Percentiles rank a stretch among this genome's conserved stretches.
Conservation (phyloP, 148 eudicot genomes). For the Rhododendron henanense region DNA sequence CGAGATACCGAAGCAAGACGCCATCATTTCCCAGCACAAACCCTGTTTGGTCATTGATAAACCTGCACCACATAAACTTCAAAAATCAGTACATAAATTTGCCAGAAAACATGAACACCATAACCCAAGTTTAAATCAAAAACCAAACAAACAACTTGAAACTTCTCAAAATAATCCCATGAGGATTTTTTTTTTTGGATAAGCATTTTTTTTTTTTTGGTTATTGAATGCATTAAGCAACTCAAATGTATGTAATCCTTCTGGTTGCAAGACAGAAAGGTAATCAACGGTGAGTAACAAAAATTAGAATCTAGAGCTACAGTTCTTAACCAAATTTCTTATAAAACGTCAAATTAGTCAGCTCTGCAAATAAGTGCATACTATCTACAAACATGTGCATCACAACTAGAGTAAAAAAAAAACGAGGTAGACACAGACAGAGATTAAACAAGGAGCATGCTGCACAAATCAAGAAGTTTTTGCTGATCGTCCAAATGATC, state of each 20-base stretch:
- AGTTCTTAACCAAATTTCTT: not conserved
- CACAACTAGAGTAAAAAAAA: not conserved
- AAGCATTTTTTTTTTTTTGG: too few species aligned
- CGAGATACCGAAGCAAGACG: slow-evolving; percentile 89
- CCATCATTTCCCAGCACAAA: slow-evolving; percentile 98
- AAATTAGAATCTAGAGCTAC: not conserved
- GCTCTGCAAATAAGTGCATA: not conserved
- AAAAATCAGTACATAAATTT: not conserved
- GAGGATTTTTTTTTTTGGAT: not conserved
- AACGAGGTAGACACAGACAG: not conserved
- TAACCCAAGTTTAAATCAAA: not conserved
- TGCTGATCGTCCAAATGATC: not conserved
- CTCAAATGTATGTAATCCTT: not conserved
- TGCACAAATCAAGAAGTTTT: not conserved
- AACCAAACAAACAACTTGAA: not conserved
- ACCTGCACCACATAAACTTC: slow-evolving; percentile 40
- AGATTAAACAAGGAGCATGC: not conserved
- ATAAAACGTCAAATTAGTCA: not conserved
- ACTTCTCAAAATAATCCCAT: not conserved
- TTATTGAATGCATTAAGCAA: not conserved
- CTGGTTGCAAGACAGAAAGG: not conserved
- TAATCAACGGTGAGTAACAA: not conserved
- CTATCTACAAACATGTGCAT: not conserved
- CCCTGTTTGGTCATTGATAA: slow-evolving; percentile 73
- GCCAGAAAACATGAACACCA: not conserved